phyloP scores from a whole-genome alignment of 2,329 filamentous ascomycete genomes.

The Ustilaginoidea virens region DNA sequence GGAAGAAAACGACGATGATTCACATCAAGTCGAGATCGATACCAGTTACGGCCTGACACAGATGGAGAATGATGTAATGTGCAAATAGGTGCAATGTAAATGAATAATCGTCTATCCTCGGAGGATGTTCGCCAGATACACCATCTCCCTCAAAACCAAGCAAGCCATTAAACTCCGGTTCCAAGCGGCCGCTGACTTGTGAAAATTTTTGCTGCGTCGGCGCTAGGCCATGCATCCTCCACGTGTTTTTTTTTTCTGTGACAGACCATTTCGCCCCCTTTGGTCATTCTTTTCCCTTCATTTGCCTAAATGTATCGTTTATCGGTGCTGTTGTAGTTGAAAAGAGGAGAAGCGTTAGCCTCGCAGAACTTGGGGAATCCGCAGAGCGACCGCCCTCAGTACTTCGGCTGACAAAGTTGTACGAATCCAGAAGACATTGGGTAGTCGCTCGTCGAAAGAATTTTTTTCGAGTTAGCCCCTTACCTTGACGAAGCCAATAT shows the following conservation, averaged over 20 bases:
- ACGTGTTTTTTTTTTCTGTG: conserved; percentile 5
- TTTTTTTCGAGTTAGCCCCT: too few relatives aligned
- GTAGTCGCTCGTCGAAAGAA: not conserved
- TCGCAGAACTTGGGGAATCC: too few relatives aligned
- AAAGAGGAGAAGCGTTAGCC: not conserved
- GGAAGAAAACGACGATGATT: too few relatives aligned
- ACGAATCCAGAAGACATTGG: too few relatives aligned
- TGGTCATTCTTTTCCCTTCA: conserved; percentile 3
- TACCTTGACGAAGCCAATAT: conserved; percentile 63
- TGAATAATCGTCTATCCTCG: conserved; percentile 27
- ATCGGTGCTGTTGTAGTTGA: conserved; percentile 7
- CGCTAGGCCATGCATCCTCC: conserved; percentile 12
- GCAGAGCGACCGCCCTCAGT: too few relatives aligned
- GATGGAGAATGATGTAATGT: too few relatives aligned
- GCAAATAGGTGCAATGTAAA: conserved; percentile 23
- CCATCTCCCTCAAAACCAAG: conserved; percentile 27
- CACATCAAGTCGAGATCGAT: too few relatives aligned
- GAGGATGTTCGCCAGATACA: conserved; percentile 26
- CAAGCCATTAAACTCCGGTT: conserved; percentile 30
- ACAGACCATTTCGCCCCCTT: not conserved
- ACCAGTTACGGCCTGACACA: too few relatives aligned
- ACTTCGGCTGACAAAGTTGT: too few relatives aligned
- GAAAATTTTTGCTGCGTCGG: conserved; percentile 15
- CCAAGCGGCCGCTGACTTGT: conserved; percentile 28
- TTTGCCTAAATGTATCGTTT: conserved; percentile 13